These are phyloP conservation scores for Coemansia sp. DNA, from an alignment of 192 early-diverging fungal species.

Conservation along the genomic window DNA sequence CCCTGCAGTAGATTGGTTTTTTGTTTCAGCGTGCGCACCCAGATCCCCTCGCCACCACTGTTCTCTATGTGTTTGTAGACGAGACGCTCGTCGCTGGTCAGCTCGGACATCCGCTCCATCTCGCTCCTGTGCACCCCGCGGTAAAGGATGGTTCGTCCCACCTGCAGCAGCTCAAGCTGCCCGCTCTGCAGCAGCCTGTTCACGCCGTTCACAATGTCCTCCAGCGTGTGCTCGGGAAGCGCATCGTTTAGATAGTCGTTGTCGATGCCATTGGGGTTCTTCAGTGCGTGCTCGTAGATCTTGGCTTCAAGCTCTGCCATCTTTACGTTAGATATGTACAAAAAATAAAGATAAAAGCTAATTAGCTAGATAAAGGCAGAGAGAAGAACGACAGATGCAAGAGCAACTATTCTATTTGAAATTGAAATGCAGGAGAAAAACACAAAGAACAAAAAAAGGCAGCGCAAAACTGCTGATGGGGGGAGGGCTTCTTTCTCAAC, in stretches of 20 bases:
- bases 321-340: not conserved
- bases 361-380: too few species aligned
- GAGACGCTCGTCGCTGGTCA: conserved; percentile 72
- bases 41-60: conserved; percentile 78
- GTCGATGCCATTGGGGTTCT: conserved; percentile 19
- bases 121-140: conserved; percentile 26
- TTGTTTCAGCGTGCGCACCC: conserved; percentile 79
- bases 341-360: conserved; percentile 6
- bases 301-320: conserved; percentile 17
- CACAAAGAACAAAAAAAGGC: too few species aligned
- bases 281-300: conserved; percentile 26
- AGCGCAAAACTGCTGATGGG: too few species aligned
- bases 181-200: conserved; percentile 37
- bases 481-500: too few species aligned
- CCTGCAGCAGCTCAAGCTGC: conserved; percentile 43
- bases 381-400: too few species aligned
- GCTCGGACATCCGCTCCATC: conserved; percentile 47
- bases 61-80: conserved; percentile 84
- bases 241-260: conserved; percentile 16
- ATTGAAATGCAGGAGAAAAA: too few species aligned
- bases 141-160: conserved; percentile 25
- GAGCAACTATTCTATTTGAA: too few species aligned
- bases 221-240: conserved; percentile 14
- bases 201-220: conserved; percentile 36
- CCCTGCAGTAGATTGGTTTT: conserved; percentile 76